phyloP scores from a whole-genome alignment of 768 basidiomycete genomes.

The Mycena leptocephala region DNA sequence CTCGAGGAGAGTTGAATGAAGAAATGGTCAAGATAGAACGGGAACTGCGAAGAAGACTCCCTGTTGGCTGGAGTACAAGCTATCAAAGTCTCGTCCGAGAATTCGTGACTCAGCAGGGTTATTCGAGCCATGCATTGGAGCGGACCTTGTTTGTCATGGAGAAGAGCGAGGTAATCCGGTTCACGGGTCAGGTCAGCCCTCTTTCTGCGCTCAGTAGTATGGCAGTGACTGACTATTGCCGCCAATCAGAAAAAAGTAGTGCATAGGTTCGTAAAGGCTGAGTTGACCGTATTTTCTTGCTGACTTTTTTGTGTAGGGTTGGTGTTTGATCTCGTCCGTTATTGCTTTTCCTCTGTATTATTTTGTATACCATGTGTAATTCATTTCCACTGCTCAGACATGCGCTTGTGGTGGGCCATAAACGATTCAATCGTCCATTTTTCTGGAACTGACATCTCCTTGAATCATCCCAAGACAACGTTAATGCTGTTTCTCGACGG shows the following conservation, averaged over 20 bases:
- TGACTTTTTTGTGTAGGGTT: constrained; percentile 55
- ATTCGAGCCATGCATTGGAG: constrained; percentile 92
- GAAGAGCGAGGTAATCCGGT: constrained; percentile 95
- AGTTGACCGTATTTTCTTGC: constrained; percentile 47
- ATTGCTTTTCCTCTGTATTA: constrained; percentile 8
- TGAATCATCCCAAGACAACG: too few relatives aligned
- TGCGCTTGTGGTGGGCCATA: too few relatives aligned
- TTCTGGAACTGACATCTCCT: constrained; percentile 25
- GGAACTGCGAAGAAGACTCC: constrained; percentile 86
- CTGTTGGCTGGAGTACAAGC: constrained; percentile 97
- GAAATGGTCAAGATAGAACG: constrained; percentile 94
- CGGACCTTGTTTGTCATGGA: constrained; percentile 93
- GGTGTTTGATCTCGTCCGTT: constrained; percentile 22
- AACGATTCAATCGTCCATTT: too few relatives aligned
- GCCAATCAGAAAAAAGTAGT: constrained; percentile 18
- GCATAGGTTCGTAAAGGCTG: background rate
- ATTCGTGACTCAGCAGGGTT: constrained; percentile 95
- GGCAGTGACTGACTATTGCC: background rate
- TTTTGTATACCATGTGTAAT: constrained; percentile 21
- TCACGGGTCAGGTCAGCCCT: constrained; percentile 76
- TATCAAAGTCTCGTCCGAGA: constrained; percentile 95
- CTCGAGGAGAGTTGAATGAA: constrained; percentile 92
- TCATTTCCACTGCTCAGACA: too few relatives aligned
- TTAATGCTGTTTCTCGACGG: too few relatives aligned
- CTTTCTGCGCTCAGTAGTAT: background rate